Conservation (phyloP, 1,284 basidiomycete genomes). For the Leccinum pachyderme region DNA sequence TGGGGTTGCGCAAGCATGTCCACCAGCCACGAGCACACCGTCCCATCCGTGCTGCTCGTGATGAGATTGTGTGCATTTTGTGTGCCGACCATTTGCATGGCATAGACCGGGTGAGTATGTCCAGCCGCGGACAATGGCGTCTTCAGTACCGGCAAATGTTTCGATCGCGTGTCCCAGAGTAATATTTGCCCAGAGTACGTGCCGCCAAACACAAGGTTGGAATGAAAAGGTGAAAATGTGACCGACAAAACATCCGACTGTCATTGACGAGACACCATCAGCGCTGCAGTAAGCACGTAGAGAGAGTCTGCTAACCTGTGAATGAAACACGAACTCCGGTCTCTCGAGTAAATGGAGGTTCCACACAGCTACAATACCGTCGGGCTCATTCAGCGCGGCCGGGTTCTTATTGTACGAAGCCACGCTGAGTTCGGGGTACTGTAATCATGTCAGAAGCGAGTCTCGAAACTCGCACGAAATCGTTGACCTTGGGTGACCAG, state of each 20-base stretch:
- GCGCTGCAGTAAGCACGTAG: constrained; percentile 10
- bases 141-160: constrained; percentile 93
- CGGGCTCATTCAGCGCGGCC: constrained; percentile 87
- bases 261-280: constrained; percentile 6
- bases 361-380: constrained; percentile 97
- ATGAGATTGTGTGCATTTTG: constrained; percentile 98
- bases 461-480: not conserved
- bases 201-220: constrained; percentile 95
- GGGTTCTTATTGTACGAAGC: constrained; percentile 98
- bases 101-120: constrained; percentile 98
- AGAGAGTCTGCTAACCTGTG: constrained; percentile 61
- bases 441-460: constrained; percentile 11
- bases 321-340: constrained; percentile 97
- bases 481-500: constrained; percentile 89
- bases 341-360: constrained; percentile 92
- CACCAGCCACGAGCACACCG: constrained; percentile 95
- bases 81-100: constrained; percentile 95
- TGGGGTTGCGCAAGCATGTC: constrained; percentile 98
- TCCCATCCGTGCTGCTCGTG: constrained; percentile 93
- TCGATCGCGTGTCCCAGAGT: constrained; percentile 98
- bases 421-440: constrained; percentile 95
- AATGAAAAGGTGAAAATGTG: constrained; percentile 96
- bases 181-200: constrained; percentile 98
- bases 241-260: constrained; percentile 97
- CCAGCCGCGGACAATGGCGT: constrained; percentile 93